A percentile compares a stretch with the other conserved stretches of the same genome.
phyloP scores from a whole-genome alignment of 116 monocot species.

The Phalaenopsis hybrid region DNA sequence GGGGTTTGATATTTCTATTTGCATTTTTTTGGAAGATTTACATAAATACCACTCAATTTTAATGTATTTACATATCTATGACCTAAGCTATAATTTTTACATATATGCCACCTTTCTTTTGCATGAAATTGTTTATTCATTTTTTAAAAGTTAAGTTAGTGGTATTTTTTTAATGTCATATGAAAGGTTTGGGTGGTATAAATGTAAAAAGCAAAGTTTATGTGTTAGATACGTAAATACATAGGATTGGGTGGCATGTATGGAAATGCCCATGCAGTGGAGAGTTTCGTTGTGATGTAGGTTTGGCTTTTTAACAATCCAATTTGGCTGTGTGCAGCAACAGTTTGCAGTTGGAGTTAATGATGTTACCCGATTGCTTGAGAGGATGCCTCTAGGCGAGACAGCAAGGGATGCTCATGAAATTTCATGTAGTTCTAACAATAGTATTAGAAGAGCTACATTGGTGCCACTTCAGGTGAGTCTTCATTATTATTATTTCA shows the following conservation, averaged over 20 bases:
- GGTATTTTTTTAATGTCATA: no score
- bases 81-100: no score
- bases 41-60: no score
- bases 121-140: no score
- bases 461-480: slow-evolving; percentile 56
- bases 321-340: slow-evolving; percentile 35
- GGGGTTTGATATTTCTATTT: not conserved
- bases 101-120: no score
- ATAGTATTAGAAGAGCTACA: slow-evolving; percentile 23
- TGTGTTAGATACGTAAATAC: no score
- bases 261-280: not conserved
- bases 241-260: no score
- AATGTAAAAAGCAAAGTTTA: no score
- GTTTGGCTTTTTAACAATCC: not conserved
- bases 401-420: not conserved
- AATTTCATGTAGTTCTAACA: slow-evolving; percentile 1
- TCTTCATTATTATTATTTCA: not conserved
- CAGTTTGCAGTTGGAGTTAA: slow-evolving; percentile 87
- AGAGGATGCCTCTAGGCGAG: slow-evolving; percentile 57
- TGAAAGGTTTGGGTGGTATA: no score
- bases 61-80: no score
- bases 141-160: no score
- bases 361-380: slow-evolving; percentile 78
- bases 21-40: not conserved
- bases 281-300: not conserved